A percentile compares a stretch with the other conserved stretches of the same genome.
These are phyloP conservation scores for Cicer arietinum DNA, from an alignment of 306 rosid genomes.

Conservation along the genomic window DNA sequence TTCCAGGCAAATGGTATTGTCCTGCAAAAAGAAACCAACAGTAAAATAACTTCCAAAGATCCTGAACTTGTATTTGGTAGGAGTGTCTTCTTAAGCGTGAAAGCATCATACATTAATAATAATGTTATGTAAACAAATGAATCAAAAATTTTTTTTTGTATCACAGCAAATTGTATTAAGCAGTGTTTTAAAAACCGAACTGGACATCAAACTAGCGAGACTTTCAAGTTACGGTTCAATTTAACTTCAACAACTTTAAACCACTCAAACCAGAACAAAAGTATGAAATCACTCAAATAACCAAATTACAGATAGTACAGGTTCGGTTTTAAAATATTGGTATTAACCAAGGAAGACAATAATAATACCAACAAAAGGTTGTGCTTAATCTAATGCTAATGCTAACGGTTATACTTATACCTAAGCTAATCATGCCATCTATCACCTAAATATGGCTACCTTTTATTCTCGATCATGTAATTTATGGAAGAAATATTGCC, in stretches of 20 bases:
- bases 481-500: no score
- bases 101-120: background rate
- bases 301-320: background rate
- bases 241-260: background rate
- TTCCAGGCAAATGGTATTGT: conserved; percentile 97
- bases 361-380: background rate
- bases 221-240: background rate
- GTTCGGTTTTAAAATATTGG: background rate
- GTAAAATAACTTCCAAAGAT: conserved; percentile 21
- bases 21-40: conserved; percentile 55
- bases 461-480: no score
- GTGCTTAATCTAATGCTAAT: background rate
- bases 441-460: no score
- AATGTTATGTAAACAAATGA: conserved; percentile 2
- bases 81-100: background rate
- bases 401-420: background rate
- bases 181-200: background rate
- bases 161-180: background rate
- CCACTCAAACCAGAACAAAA: background rate
- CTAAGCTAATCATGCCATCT: background rate
- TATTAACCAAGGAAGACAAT: background rate
- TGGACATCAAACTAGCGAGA: background rate
- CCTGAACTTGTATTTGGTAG: background rate
- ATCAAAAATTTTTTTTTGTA: background rate
- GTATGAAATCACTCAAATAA: background rate